Evolutionary conservation across 164 flowering plant genomes (phyloP).

Genomic region (Cinnamomum chago): DNA sequence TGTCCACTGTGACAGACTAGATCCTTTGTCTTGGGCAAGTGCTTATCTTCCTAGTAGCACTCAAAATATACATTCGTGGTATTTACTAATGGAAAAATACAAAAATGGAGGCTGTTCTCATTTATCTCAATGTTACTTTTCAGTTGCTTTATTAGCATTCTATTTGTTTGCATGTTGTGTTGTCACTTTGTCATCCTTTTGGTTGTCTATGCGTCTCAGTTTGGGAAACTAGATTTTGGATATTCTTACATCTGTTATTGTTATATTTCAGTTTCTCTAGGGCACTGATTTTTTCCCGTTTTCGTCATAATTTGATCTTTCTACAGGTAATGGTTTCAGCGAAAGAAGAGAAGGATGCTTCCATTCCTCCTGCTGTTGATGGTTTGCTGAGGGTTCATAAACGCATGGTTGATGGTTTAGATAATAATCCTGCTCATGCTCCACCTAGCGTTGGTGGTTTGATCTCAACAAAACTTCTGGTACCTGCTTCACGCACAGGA

Average conservation of each 20-base stretch:
- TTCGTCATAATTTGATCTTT: constrained; percentile 5
- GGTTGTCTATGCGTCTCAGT: too few species aligned
- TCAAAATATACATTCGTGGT: too few species aligned
- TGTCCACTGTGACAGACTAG: too few species aligned
- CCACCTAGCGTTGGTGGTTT: constrained; percentile 43
- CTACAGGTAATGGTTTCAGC: constrained; percentile 93
- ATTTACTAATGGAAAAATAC: too few species aligned
- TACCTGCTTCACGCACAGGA: constrained; percentile 90
- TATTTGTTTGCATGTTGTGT: too few species aligned
- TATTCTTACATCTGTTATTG: neutral
- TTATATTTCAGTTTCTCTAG: neutral
- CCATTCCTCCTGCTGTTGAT: constrained; percentile 87
- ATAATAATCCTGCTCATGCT: constrained; percentile 55
- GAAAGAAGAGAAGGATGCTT: constrained; percentile 83
- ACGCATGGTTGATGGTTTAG: constrained; percentile 75
- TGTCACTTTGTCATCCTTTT: too few species aligned
- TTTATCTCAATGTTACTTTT: too few species aligned
- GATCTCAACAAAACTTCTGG: constrained; percentile 68
- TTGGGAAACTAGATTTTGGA: too few species aligned
- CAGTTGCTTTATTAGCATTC: too few species aligned
- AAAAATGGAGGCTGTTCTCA: too few species aligned
- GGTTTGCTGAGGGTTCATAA: constrained; percentile 85
- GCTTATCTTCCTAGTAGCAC: too few species aligned
- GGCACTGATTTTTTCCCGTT: neutral
- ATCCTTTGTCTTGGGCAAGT: too few species aligned